Percentiles rank a stretch among this genome's conserved stretches.
phyloP scores from a whole-genome alignment of 768 basidiomycete genomes.

The Russula abietina region DNA sequence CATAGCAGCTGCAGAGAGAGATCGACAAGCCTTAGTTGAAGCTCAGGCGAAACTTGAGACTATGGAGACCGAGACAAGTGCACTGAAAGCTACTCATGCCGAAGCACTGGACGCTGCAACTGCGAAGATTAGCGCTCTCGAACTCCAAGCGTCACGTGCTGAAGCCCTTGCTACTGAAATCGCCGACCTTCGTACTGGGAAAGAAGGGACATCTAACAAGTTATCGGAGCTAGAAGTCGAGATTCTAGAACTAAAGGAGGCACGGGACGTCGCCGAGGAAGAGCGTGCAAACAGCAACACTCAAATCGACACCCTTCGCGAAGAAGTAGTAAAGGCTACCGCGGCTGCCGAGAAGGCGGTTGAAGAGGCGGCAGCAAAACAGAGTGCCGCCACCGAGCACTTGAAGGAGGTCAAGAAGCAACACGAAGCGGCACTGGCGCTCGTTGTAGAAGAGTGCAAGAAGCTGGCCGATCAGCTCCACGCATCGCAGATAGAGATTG shows the following conservation, averaged over 20 bases:
- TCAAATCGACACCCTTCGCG: conserved; percentile 48
- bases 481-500: conserved; percentile 35
- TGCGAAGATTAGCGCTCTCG: conserved; percentile 42
- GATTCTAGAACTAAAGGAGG: conserved; percentile 69
- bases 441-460: conserved; percentile 36
- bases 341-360: conserved; percentile 44
- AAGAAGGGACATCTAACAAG: conserved; percentile 63
- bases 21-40: conserved; percentile 58
- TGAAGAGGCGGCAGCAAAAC: conserved; percentile 44
- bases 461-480: conserved; percentile 21
- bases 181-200: conserved; percentile 50
- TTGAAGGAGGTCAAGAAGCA: conserved; percentile 38
- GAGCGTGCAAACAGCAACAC: conserved; percentile 41
- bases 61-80: conserved; percentile 46
- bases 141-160: conserved; percentile 40
- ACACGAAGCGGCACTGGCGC: conserved; percentile 44
- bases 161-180: conserved; percentile 47
- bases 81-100: conserved; percentile 46
- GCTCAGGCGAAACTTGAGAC: conserved; percentile 57
- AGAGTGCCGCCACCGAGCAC: conserved; percentile 39
- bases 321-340: conserved; percentile 44
- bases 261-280: conserved; percentile 59
- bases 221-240: conserved; percentile 80
- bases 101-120: conserved; percentile 44
- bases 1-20: conserved; percentile 47